A percentile compares a stretch with the other conserved stretches of the same genome.
These are phyloP conservation scores for Lathyrus tuberosus DNA, from an alignment of 306 rosid genomes.

Conservation along the genomic window DNA sequence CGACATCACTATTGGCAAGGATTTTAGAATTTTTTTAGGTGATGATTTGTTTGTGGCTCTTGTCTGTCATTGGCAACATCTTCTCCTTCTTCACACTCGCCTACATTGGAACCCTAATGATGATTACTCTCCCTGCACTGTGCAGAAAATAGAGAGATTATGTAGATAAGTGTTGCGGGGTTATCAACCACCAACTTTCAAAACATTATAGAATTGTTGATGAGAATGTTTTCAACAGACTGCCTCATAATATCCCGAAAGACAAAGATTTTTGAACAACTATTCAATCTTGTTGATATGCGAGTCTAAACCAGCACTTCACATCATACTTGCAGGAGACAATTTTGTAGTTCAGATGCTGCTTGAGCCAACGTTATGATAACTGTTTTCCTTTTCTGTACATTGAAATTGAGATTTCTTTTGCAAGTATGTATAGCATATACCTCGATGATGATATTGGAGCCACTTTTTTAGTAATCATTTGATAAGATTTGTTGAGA, in stretches of 20 bases:
- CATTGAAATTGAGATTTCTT: too few relatives aligned
- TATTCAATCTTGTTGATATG: neutral
- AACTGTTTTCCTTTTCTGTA: neutral
- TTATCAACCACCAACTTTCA: slow-evolving; percentile 70
- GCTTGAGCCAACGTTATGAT: slow-evolving; percentile 8
- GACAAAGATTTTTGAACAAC: slow-evolving; percentile 65
- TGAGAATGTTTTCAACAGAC: slow-evolving; percentile 70
- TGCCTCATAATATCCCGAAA: slow-evolving; percentile 60
- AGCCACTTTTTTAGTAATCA: neutral
- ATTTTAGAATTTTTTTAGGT: slow-evolving; percentile 88
- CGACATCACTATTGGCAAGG: slow-evolving; percentile 92
- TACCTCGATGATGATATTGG: neutral
- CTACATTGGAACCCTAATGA: slow-evolving; percentile 68
- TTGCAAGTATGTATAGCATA: neutral
- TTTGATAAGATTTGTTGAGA: neutral
- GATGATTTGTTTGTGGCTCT: slow-evolving; percentile 78
- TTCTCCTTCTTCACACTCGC: slow-evolving; percentile 79
- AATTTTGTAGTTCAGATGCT: slow-evolving; percentile 35
- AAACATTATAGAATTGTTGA: slow-evolving; percentile 84
- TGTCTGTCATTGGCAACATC: slow-evolving; percentile 77
- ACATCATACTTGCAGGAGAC: neutral
- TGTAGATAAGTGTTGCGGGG: slow-evolving; percentile 63
- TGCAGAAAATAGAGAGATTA: slow-evolving; percentile 60
- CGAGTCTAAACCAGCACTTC: neutral
- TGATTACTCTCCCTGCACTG: slow-evolving; percentile 74